Base-by-base conservation (phyloP, 352 stramenopile species). In the Globisporangium solare region DNA sequence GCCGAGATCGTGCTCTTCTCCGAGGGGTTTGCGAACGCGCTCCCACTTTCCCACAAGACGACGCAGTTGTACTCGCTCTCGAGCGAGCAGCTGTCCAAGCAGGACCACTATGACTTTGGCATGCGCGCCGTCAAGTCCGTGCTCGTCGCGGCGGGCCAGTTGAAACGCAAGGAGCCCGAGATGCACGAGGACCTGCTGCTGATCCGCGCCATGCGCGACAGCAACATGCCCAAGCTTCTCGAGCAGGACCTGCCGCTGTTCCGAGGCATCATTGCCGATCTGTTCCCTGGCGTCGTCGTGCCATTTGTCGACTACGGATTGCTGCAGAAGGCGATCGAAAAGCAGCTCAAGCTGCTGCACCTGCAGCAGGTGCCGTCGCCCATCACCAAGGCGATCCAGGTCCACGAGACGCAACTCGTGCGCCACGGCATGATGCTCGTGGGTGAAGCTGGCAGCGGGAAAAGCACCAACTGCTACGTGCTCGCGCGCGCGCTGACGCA, bases 141-240 rank as follows among this genome's bases (percentile, higher is more conserved):
- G 15, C 74, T 98, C 3, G 94, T 98, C 15, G 93, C 92, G 8
- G 94, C 94, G 8, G 94, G 94, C 0, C 88, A 97, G 50, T 71
- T 98, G 17, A 98, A 98, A 64, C 86, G 93, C 0, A 97, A 96
- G 48, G 93, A 98, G 47, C 92, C 86, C 0, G 86, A 98, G 47
- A 97, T 95, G 60, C 86, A 97, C 51, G 94, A 98, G 56, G 94
- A 98, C 63, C 46, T 97, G 37, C 68, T 98, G 32, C 67, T 98
- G 14, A 98, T 98, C 60, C 87, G 94, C n/a, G 94, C 94, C 10
- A 97, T 98, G 88, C 86, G 94, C 39, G 94, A 98, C 61, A 97
- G 86, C 43, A 98, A 98, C 59, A 89, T 98, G 1, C 94, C 94
- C 15, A 98, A 98, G 66, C 97, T 97, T 47, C 77, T 98, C 13